Evolutionary conservation across 352 stramenopile genomes (phyloP).

Genomic region (Globisporangium yorkense): DNA sequence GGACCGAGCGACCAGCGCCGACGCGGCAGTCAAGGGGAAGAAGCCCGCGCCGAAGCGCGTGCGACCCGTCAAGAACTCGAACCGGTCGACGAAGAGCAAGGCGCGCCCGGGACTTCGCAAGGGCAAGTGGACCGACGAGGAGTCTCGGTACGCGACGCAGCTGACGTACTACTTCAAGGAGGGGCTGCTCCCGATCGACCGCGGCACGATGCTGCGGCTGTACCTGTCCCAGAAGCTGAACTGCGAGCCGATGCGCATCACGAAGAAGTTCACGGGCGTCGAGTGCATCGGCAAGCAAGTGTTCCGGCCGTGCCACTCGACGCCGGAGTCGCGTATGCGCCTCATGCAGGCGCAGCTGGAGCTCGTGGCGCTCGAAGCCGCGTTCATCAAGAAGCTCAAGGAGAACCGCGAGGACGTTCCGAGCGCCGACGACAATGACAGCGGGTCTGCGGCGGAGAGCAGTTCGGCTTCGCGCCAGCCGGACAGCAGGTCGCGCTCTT

Average conservation of each 20-base stretch:
- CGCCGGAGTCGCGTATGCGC: conserved; percentile 52
- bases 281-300: conserved; percentile 90
- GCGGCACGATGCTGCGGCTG: conserved; percentile 86
- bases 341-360: conserved; percentile 75
- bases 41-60: conserved; percentile 45
- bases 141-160: conserved; percentile 64
- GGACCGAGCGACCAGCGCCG: conserved; percentile 3
- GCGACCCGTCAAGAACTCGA: conserved; percentile 50
- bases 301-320: conserved; percentile 68
- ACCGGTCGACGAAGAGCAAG: conserved; percentile 80
- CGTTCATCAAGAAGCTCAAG: conserved; percentile 74
- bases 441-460: conserved; percentile 7
- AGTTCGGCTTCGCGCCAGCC: conserved; percentile 16
- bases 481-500: conserved; percentile 12
- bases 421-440: conserved; percentile 45
- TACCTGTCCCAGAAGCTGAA: conserved; percentile 92
- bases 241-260: conserved; percentile 91
- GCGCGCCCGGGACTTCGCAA: conserved; percentile 77
- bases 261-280: conserved; percentile 90
- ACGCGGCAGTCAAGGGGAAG: conserved; percentile 24
- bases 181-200: conserved; percentile 69
- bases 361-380: conserved; percentile 60
- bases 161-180: conserved; percentile 86
- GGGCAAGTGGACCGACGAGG: conserved; percentile 85
- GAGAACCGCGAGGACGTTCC: conserved; percentile 73